phyloP scores from a whole-genome alignment of 164 flowering plant genomes.

The Euptelea pleiosperma region DNA sequence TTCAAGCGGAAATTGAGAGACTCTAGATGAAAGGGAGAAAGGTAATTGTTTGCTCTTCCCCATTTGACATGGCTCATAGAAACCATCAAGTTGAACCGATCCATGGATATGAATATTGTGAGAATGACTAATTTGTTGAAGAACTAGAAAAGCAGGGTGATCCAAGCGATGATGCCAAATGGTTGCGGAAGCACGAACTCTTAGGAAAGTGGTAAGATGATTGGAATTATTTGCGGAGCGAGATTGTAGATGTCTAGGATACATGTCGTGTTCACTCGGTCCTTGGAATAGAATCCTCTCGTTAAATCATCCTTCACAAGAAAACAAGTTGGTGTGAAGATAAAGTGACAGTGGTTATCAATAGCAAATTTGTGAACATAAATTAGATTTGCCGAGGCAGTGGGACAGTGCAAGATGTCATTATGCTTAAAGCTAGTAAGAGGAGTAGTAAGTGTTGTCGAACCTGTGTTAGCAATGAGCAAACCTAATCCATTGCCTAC shows the following conservation, averaged over 20 bases:
- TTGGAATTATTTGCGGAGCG: not conserved
- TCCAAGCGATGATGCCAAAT: no score
- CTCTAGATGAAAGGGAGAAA: no score
- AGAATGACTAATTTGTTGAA: not conserved
- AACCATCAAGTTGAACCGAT: no score
- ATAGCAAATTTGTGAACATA: not conserved
- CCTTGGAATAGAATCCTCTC: conserved; percentile 4
- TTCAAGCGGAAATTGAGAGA: not conserved
- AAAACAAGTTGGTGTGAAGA: not conserved
- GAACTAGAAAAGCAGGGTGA: not conserved
- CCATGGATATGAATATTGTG: not conserved
- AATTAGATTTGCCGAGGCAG: not conserved
- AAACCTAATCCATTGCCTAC: not conserved
- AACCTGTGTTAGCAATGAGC: not conserved
- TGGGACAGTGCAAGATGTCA: not conserved
- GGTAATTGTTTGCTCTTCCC: no score
- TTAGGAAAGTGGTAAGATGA: not conserved
- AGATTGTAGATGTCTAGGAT: not conserved
- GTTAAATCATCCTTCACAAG: not conserved
- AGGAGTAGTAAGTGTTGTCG: not conserved
- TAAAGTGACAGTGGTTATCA: not conserved
- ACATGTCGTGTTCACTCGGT: not conserved
- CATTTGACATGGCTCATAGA: not conserved
- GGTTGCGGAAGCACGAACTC: not conserved
- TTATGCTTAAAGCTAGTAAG: not conserved